phyloP scores from a whole-genome alignment of 2,329 filamentous ascomycete species.

The Didymella lethalis region DNA sequence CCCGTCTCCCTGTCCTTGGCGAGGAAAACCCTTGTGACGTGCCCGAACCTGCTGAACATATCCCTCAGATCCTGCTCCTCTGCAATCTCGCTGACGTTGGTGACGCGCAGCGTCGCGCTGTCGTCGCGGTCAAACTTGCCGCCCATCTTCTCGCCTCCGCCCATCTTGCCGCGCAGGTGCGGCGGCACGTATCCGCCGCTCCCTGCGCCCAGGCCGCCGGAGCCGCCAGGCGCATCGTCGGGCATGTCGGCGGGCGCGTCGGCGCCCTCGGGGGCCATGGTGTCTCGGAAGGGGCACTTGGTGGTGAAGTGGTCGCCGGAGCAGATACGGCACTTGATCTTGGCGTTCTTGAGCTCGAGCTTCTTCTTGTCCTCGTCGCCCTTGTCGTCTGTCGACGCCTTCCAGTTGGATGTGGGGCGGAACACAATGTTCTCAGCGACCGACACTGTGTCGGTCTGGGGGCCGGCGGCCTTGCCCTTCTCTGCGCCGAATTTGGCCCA shows the following conservation, averaged over 20 bases:
- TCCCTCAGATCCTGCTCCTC: constrained; percentile 95
- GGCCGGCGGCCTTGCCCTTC: constrained; percentile 82
- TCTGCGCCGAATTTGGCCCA: constrained; percentile 94
- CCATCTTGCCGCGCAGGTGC: constrained; percentile 82
- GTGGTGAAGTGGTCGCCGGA: constrained; percentile 99
- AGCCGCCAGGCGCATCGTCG: constrained; percentile 55
- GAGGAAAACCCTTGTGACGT: constrained; percentile 95
- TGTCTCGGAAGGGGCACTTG: constrained; percentile 99
- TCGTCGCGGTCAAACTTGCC: constrained; percentile 98
- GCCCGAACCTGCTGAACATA: constrained; percentile 97
- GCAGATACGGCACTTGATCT: constrained; percentile 99
- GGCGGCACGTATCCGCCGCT: constrained; percentile 94
- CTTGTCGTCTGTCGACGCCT: constrained; percentile 81
- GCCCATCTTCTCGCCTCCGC: constrained; percentile 81
- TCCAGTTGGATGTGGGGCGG: constrained; percentile 92
- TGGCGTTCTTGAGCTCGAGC: constrained; percentile 89
- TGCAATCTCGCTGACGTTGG: constrained; percentile 97
- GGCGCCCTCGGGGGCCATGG: constrained; percentile 83
- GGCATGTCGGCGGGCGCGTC: constrained; percentile 57
- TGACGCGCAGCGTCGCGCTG: constrained; percentile 93
- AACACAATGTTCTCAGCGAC: constrained; percentile 99
- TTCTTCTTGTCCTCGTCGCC: constrained; percentile 75
- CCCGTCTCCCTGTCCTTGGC: constrained; percentile 98
- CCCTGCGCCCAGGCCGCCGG: constrained; percentile 67
- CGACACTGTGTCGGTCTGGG: constrained; percentile 86